Conservation (phyloP, 2,329 filamentous ascomycete genomes). For the Magnaporthiopsis incrustans region DNA sequence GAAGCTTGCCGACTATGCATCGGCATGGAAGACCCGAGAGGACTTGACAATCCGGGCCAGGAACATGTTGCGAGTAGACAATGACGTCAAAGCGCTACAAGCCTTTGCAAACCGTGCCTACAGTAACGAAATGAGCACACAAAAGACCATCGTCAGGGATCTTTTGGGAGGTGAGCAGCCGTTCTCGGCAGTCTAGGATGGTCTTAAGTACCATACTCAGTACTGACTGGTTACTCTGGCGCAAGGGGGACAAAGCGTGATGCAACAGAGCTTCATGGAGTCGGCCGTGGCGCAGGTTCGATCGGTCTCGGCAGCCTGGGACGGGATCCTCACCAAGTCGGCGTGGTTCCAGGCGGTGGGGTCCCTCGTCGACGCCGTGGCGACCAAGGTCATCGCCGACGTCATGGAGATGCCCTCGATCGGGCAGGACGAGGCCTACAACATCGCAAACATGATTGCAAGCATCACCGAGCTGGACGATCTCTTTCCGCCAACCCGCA, state of each 20-base stretch:
- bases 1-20: constrained; percentile 39
- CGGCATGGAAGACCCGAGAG: constrained; percentile 43
- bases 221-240: background rate
- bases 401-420: constrained; percentile 55
- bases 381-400: constrained; percentile 51
- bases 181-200: background rate
- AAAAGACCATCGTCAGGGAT: constrained; percentile 54
- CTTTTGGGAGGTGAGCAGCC: constrained; percentile 41
- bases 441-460: constrained; percentile 50
- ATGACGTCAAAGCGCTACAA: constrained; percentile 50
- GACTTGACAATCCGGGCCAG: constrained; percentile 43
- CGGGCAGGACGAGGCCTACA: constrained; percentile 56
- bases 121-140: constrained; percentile 50
- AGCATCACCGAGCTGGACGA: constrained; percentile 51
- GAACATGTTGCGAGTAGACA: constrained; percentile 49
- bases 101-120: constrained; percentile 56
- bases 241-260: constrained; percentile 47
- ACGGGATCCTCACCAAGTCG: constrained; percentile 48
- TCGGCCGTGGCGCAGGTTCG: constrained; percentile 45
- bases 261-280: constrained; percentile 48
- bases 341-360: constrained; percentile 57
- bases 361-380: constrained; percentile 49
- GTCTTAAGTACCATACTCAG: background rate
- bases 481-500: constrained; percentile 42
- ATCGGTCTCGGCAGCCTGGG: constrained; percentile 47